A percentile compares a stretch with the other conserved stretches of the same genome.
phyloP scores from a whole-genome alignment of 2,329 filamentous ascomycete species.

The Trichoderma lentiforme region DNA sequence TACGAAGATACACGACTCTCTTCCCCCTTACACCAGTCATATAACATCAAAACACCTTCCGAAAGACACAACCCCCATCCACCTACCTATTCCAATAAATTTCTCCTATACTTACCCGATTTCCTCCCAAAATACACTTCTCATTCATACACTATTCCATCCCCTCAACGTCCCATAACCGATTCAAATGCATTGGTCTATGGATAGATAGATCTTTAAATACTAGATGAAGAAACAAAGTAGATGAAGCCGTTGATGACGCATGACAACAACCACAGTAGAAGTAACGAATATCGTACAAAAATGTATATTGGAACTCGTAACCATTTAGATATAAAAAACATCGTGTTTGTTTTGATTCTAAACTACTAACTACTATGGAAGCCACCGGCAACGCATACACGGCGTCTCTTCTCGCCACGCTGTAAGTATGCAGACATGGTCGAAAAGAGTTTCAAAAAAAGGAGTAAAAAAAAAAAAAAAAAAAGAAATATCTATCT shows the following conservation, averaged over 20 bases:
- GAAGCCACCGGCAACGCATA: not conserved
- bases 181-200: not conserved
- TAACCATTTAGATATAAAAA: not conserved
- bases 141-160: too few species aligned
- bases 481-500: conserved; percentile 10
- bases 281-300: not conserved
- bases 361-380: conserved; percentile 12
- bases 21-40: too few species aligned
- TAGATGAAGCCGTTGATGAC: not conserved
- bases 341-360: not conserved
- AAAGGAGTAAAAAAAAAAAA: not conserved
- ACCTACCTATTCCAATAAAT: too few species aligned
- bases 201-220: not conserved
- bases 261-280: not conserved
- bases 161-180: too few species aligned
- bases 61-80: too few species aligned
- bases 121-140: too few species aligned
- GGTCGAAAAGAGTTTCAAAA: not conserved
- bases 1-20: too few species aligned
- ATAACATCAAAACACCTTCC: too few species aligned
- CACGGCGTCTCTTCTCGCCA: conserved; percentile 4
- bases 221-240: too few species aligned
- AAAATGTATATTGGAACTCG: not conserved
- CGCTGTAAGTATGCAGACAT: not conserved
- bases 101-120: too few species aligned